Conservation (phyloP, 257 asterid genomes). For the Solanum ahanhuiri region DNA sequence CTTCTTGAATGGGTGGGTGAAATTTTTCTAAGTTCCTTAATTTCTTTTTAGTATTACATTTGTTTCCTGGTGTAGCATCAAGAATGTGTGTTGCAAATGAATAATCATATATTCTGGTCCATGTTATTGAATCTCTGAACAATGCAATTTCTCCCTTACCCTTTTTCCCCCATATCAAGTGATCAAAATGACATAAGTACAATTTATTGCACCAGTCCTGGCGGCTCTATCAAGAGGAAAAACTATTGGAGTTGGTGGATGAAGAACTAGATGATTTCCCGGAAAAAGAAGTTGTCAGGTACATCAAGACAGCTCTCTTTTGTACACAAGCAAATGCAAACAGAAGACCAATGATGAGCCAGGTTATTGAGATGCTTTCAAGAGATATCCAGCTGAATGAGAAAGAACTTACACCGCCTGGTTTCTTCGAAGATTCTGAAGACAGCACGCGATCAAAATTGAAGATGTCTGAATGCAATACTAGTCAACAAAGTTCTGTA, state of each 20-base stretch:
- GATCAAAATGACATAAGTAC: neutral
- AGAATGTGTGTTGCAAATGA: neutral
- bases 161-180: neutral
- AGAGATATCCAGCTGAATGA: slow-evolving; percentile 63
- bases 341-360: slow-evolving; percentile 90
- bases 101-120: neutral
- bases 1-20: slow-evolving; percentile 77
- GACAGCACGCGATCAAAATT: slow-evolving; percentile 20
- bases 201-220: slow-evolving; percentile 39
- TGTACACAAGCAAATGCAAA: slow-evolving; percentile 75
- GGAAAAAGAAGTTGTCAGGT: slow-evolving; percentile 46
- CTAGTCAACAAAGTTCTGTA: slow-evolving; percentile 47
- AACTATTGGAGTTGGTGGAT: slow-evolving; percentile 63
- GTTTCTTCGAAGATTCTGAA: slow-evolving; percentile 49
- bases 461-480: slow-evolving; percentile 41
- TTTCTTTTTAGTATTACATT: neutral
- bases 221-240: slow-evolving; percentile 59
- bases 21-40: neutral
- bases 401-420: slow-evolving; percentile 70
- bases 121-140: neutral
- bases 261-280: slow-evolving; percentile 55
- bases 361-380: slow-evolving; percentile 69
- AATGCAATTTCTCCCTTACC: neutral
- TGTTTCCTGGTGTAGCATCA: neutral
- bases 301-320: slow-evolving; percentile 77